These are phyloP conservation scores for Lentinula sp. DNA, from an alignment of 768 basidiomycete species.

Conservation along the genomic window DNA sequence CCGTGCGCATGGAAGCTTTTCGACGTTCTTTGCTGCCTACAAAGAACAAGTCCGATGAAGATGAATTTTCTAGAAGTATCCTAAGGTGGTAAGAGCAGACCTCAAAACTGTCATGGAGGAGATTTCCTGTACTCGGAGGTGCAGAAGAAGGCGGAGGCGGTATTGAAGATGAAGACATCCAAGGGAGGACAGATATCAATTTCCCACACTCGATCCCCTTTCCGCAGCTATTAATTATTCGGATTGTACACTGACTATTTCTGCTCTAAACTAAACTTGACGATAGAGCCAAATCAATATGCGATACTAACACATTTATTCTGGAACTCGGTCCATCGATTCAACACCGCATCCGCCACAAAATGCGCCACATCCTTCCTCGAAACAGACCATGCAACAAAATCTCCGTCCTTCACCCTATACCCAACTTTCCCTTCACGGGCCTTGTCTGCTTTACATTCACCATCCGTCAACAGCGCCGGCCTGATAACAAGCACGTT, in stretches of 20 bases:
- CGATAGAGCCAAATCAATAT: conserved; percentile 25
- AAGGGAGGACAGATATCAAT: neutral
- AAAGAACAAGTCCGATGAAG: neutral
- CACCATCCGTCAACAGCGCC: conserved; percentile 53
- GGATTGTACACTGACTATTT: no score
- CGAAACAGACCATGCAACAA: conserved; percentile 47
- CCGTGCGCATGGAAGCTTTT: conserved; percentile 70
- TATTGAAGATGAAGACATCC: neutral
- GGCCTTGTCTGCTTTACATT: conserved; percentile 33
- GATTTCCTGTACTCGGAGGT: neutral
- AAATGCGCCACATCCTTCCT: conserved; percentile 65
- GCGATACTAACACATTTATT: conserved; percentile 44
- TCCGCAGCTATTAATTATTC: no score
- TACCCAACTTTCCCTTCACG: conserved; percentile 25
- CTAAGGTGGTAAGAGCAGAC: neutral
- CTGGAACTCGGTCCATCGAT: conserved; percentile 47
- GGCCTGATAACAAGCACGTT: conserved; percentile 47
- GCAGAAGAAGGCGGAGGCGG: neutral
- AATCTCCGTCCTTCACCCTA: conserved; percentile 33
- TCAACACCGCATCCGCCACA: conserved; percentile 38
- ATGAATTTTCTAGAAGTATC: neutral
- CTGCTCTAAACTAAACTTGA: no score
- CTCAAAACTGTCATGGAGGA: neutral
- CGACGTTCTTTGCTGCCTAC: conserved; percentile 4
- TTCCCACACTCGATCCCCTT: no score